phyloP scores from a whole-genome alignment of 108 stramenopile species.

The Poteriospumella lacustris region DNA sequence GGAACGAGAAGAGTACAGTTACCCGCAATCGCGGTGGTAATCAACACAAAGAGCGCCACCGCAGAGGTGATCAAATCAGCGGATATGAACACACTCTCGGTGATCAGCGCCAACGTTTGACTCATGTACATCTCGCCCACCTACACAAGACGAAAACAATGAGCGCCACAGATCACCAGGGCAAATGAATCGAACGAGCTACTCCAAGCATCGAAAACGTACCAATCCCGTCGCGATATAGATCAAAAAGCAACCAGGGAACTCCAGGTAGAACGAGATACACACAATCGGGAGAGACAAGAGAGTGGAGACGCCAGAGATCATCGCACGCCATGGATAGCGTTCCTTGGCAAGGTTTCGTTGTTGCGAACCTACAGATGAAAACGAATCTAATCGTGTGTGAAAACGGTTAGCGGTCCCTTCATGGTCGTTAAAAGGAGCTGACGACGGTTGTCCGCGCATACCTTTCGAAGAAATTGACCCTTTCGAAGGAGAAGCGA shows the following conservation, averaged over 20 bases:
- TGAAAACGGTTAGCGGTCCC: too few species aligned
- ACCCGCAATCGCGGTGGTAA: conserved; percentile 6
- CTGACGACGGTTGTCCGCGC: too few species aligned
- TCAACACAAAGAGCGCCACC: conserved; percentile 22
- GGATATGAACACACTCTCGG: background rate
- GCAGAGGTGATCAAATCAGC: background rate
- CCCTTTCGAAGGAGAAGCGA: too few species aligned
- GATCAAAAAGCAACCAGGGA: conserved; percentile 9
- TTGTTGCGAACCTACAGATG: too few species aligned
- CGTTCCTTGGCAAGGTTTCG: too few species aligned
- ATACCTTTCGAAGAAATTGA: too few species aligned
- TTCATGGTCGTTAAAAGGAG: too few species aligned
- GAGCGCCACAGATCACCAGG: background rate
- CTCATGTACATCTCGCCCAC: conserved; percentile 14
- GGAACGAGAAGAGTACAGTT: conserved; percentile 20
- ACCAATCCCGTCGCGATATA: conserved; percentile 20
- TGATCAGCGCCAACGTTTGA: conserved; percentile 13
- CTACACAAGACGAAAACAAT: conserved; percentile 6
- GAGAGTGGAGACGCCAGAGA: background rate
- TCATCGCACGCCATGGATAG: background rate
- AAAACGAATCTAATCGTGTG: too few species aligned
- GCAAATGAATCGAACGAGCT: background rate
- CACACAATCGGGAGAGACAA: background rate
- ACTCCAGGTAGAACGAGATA: background rate
- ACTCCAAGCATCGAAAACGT: background rate